Evolutionary conservation across 176 grass and related monocot genomes (phyloP).

Genomic region (Zea mays): DNA sequence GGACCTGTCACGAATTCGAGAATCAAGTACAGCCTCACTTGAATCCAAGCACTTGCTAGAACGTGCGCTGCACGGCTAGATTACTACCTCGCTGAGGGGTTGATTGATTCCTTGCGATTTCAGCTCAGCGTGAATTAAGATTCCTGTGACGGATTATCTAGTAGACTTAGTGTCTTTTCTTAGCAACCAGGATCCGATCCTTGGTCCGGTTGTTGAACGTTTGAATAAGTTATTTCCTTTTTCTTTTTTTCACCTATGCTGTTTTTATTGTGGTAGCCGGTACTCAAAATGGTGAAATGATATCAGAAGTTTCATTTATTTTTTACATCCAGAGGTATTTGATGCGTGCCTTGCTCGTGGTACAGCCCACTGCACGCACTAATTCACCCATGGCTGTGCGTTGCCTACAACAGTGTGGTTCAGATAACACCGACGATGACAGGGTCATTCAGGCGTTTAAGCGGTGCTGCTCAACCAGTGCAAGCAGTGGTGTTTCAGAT

Average conservation of each 20-base stretch:
- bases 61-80: background rate
- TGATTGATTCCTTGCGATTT: background rate
- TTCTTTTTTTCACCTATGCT: background rate
- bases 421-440: conserved; percentile 6
- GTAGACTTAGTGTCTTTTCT: background rate
- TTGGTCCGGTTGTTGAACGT: background rate
- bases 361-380: background rate
- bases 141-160: background rate
- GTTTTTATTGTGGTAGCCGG: background rate
- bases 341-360: background rate
- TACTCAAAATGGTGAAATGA: background rate
- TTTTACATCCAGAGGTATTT: conserved; percentile 36
- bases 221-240: background rate
- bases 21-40: background rate
- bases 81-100: background rate
- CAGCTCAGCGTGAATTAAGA: background rate
- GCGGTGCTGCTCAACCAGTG: background rate
- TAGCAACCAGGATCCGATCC: background rate
- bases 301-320: background rate
- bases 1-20: background rate
- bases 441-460: conserved; percentile 37
- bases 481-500: background rate
- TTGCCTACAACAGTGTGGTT: conserved; percentile 7
- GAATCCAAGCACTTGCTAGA: background rate
- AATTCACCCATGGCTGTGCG: background rate